These are phyloP conservation scores for Chaetomiaceae sp. DNA, from an alignment of 2,329 filamentous ascomycete genomes.

Conservation along the genomic window DNA sequence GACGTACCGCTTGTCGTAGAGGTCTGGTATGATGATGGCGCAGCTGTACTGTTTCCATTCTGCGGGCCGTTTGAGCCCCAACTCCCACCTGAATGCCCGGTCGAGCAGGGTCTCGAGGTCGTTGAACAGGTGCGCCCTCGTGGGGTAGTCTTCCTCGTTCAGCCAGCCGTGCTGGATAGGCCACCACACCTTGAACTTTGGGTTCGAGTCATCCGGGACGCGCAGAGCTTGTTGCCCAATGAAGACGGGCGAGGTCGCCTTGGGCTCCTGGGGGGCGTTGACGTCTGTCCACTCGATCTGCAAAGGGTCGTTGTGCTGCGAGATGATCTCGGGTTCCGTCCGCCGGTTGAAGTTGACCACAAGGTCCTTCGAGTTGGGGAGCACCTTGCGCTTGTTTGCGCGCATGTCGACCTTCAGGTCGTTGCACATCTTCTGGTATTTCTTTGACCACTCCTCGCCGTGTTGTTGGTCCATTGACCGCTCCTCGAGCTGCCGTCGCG, in stretches of 20 bases:
- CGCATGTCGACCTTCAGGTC: conserved; percentile 90
- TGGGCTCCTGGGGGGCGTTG: conserved; percentile 59
- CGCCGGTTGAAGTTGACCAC: conserved; percentile 92
- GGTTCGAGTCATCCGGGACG: conserved; percentile 82
- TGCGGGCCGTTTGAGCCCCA: conserved; percentile 71
- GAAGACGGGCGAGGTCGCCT: conserved; percentile 60
- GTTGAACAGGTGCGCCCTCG: conserved; percentile 73
- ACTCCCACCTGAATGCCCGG: conserved; percentile 77
- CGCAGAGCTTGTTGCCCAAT: conserved; percentile 78
- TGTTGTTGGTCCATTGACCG: conserved; percentile 72
- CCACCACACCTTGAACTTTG: conserved; percentile 90
- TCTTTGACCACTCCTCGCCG: conserved; percentile 73
- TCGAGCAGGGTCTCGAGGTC: conserved; percentile 87
- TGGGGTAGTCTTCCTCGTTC: conserved; percentile 84
- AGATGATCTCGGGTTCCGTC: conserved; percentile 78
- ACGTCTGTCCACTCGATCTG: conserved; percentile 95
- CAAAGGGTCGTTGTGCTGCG: conserved; percentile 89
- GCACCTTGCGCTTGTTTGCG: conserved; percentile 85
- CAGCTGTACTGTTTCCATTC: conserved; percentile 90
- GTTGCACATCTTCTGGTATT: conserved; percentile 75
- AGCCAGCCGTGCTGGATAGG: conserved; percentile 81
- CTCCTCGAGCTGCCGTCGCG: conserved; percentile 62
- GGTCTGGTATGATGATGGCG: conserved; percentile 93
- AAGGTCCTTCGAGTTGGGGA: conserved; percentile 96
- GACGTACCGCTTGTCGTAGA: conserved; percentile 93